These are phyloP conservation scores for Suillus ampliporus DNA, from an alignment of 768 basidiomycete species.

Conservation along the genomic window DNA sequence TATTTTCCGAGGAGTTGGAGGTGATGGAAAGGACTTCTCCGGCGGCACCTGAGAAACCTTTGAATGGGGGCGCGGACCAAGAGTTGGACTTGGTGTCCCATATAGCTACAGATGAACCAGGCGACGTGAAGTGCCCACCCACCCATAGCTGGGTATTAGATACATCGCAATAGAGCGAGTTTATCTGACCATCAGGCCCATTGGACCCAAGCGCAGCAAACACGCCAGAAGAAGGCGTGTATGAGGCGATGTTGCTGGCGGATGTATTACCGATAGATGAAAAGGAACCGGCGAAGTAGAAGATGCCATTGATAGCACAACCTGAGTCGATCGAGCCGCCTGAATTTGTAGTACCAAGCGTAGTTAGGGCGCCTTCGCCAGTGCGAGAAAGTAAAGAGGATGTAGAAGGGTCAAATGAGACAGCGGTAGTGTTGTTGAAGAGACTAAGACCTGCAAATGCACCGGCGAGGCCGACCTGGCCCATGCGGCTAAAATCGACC, in stretches of 20 bases:
- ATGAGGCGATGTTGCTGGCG: conserved; percentile 78
- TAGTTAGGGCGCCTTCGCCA: conserved; percentile 66
- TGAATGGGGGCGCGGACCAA: conserved; percentile 84
- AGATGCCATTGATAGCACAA: conserved; percentile 68
- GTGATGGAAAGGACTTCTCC: conserved; percentile 78
- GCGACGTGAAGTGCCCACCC: conserved; percentile 76
- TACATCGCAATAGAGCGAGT: conserved; percentile 78
- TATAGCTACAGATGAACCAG: conserved; percentile 69
- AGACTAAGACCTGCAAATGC: conserved; percentile 87
- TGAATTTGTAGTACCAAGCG: conserved; percentile 76
- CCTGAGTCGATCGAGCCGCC: conserved; percentile 81
- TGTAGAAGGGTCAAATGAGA: conserved; percentile 70
- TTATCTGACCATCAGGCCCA: conserved; percentile 79
- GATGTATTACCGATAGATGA: conserved; percentile 65
- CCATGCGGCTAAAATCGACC: conserved; percentile 85
- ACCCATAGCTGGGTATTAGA: conserved; percentile 73
- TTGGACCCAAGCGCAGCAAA: conserved; percentile 68
- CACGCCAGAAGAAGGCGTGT: conserved; percentile 58
- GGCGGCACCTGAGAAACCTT: conserved; percentile 74
- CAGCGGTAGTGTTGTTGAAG: conserved; percentile 60
- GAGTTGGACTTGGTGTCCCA: conserved; percentile 66
- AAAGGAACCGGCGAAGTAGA: conserved; percentile 89
- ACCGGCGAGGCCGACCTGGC: conserved; percentile 87
- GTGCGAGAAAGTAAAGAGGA: conserved; percentile 75
- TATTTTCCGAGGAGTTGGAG: conserved; percentile 69